Conservation (phyloP, 352 stramenopile genomes). For the Nothophytophthora sp. region DNA sequence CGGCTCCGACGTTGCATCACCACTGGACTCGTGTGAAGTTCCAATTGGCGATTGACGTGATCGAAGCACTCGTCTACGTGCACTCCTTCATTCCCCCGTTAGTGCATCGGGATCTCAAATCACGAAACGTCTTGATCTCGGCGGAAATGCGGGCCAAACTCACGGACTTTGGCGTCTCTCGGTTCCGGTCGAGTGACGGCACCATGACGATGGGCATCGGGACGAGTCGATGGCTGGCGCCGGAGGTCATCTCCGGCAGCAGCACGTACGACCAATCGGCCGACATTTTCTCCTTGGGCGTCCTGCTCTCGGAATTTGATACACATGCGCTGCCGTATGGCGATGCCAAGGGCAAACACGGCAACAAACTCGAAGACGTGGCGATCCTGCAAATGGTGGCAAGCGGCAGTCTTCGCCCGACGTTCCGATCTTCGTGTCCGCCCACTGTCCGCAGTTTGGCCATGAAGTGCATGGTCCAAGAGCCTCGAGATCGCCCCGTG, state of each 20-base stretch:
- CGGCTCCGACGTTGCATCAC: neutral
- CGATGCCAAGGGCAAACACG: neutral
- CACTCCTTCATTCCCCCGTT: slow-evolving; percentile 37
- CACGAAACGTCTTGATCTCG: slow-evolving; percentile 17
- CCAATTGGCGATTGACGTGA: slow-evolving; percentile 42
- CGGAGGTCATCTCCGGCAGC: slow-evolving; percentile 11
- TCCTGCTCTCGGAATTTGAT: slow-evolving; percentile 8
- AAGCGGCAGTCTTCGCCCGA: neutral
- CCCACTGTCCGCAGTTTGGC: slow-evolving; percentile 23
- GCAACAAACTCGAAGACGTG: slow-evolving; percentile 1
- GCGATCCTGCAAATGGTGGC: slow-evolving; percentile 6
- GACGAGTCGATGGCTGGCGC: slow-evolving; percentile 16
- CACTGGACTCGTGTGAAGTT: slow-evolving; percentile 29
- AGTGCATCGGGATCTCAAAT: slow-evolving; percentile 58
- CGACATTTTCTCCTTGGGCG: slow-evolving; percentile 14
- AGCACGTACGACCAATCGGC: neutral
- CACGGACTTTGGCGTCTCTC: slow-evolving; percentile 19
- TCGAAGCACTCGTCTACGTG: slow-evolving; percentile 47
- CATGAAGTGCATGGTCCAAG: slow-evolving; percentile 25
- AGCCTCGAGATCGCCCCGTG: slow-evolving; percentile 14
- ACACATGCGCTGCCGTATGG: slow-evolving; percentile 7
- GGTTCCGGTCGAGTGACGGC: neutral
- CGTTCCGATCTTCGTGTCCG: slow-evolving; percentile 6
- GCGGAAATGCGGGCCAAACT: slow-evolving; percentile 10
- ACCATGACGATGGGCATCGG: slow-evolving; percentile 24